Evolutionary conservation across 768 basidiomycete genomes (phyloP).

Genomic region (Neoboletus subvelutipes): DNA sequence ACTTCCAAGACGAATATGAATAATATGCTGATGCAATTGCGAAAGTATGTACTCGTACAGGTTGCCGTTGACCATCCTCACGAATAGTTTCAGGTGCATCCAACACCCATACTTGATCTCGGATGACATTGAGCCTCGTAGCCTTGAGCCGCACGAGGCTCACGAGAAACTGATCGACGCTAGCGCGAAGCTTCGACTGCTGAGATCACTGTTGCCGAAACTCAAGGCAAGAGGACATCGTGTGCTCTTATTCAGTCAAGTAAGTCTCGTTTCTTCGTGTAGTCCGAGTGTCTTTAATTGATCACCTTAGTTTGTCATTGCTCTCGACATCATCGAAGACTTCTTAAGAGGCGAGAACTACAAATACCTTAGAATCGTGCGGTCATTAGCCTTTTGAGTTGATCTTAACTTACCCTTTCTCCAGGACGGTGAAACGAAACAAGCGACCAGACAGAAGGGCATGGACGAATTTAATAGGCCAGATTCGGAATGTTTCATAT

Average conservation of each 20-base stretch:
- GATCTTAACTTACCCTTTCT: constrained; percentile 8
- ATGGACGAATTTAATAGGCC: constrained; percentile 95
- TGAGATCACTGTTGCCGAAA: constrained; percentile 78
- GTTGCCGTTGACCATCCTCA: background rate
- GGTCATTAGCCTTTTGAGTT: constrained; percentile 15
- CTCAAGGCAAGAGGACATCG: constrained; percentile 84
- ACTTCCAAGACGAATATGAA: constrained; percentile 59
- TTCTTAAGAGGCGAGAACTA: constrained; percentile 79
- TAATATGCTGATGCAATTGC: constrained; percentile 84
- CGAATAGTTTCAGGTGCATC: constrained; percentile 56
- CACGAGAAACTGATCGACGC: constrained; percentile 82
- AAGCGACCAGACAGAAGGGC: constrained; percentile 81
- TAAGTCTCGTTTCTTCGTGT: constrained; percentile 32
- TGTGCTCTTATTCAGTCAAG: constrained; percentile 90
- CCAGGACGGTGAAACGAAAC: constrained; percentile 89
- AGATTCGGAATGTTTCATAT: constrained; percentile 86
- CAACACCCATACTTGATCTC: constrained; percentile 91
- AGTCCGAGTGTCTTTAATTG: background rate
- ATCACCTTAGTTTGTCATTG: constrained; percentile 75
- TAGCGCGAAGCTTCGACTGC: constrained; percentile 80
- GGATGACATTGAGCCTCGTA: constrained; percentile 73
- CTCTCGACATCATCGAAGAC: constrained; percentile 84
- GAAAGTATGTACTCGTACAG: constrained; percentile 56
- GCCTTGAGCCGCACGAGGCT: constrained; percentile 52
- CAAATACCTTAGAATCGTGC: constrained; percentile 76